phyloP scores from a whole-genome alignment of 495 filamentous ascomycete species.

The Penicillium taxi region DNA sequence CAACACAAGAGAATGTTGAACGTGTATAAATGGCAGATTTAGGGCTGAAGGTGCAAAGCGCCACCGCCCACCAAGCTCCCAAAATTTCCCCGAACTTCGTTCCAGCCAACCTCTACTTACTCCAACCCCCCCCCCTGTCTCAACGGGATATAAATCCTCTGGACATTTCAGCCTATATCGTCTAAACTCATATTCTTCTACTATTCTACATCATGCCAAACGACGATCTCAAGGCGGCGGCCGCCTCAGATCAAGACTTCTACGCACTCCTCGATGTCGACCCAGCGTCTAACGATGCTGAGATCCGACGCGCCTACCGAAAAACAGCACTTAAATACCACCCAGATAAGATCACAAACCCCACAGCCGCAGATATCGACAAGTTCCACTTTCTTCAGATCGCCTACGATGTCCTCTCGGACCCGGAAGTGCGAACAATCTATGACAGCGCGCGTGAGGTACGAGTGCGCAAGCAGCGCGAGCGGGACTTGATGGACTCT shows the following conservation, averaged over 20 bases:
- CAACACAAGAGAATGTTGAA: no score
- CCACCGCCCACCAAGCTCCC: background rate
- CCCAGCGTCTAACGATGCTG: constrained; percentile 53
- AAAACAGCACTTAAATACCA: constrained; percentile 85
- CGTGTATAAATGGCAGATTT: background rate
- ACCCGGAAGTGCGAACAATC: constrained; percentile 49
- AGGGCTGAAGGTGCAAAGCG: background rate
- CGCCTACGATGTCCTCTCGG: constrained; percentile 63
- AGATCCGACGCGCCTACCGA: constrained; percentile 82
- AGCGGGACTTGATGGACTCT: constrained; percentile 58
- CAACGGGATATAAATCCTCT: no score
- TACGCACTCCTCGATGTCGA: constrained; percentile 72
- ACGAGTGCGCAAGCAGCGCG: constrained; percentile 50
- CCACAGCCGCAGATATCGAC: constrained; percentile 50
- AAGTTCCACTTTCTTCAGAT: constrained; percentile 69
- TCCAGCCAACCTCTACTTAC: background rate
- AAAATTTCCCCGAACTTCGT: constrained; percentile 2
- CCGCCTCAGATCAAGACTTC: constrained; percentile 63
- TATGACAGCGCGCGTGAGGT: constrained; percentile 66
- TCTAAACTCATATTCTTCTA: no score
- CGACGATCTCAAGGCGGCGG: constrained; percentile 48
- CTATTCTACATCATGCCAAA: constrained; percentile 29
- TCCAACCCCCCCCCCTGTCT: background rate
- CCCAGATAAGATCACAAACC: constrained; percentile 68
- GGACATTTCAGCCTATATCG: no score